Conservation (phyloP, 441 rosid species). For the Manihot esculenta region DNA sequence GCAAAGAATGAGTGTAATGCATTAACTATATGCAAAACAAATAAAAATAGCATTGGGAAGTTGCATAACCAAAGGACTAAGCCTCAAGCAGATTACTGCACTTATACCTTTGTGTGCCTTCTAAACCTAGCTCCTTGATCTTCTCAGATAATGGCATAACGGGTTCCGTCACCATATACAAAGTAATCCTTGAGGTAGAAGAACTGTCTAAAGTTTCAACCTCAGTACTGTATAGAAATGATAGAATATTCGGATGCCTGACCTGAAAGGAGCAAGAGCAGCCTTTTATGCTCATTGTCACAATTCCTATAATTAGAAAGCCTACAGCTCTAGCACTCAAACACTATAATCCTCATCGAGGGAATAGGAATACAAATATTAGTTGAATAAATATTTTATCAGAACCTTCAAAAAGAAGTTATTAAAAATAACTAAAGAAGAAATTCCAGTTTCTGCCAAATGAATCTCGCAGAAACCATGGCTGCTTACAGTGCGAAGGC, state of each 20-base stretch:
- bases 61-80: neutral
- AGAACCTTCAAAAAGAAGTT: neutral
- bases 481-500: slow-evolving; percentile 89
- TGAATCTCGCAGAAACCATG: neutral
- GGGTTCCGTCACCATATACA: slow-evolving; percentile 96
- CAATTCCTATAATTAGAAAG: neutral
- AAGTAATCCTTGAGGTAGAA: slow-evolving; percentile 62
- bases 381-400: neutral
- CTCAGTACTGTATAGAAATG: slow-evolving; percentile 95
- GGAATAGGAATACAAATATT: neutral
- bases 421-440: neutral
- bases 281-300: neutral
- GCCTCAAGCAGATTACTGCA: neutral
- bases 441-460: neutral
- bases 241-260: slow-evolving; percentile 96
- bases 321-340: neutral
- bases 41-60: neutral
- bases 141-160: slow-evolving; percentile 91
- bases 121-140: slow-evolving; percentile 88
- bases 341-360: neutral
- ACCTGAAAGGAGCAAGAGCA: slow-evolving; percentile 51
- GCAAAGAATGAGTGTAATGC: neutral
- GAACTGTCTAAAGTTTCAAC: slow-evolving; percentile 75
- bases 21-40: neutral
- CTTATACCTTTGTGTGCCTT: slow-evolving; percentile 82